Base-by-base conservation (phyloP, 2,329 filamentous ascomycete genomes). In the Cytospora paraplurivora region DNA sequence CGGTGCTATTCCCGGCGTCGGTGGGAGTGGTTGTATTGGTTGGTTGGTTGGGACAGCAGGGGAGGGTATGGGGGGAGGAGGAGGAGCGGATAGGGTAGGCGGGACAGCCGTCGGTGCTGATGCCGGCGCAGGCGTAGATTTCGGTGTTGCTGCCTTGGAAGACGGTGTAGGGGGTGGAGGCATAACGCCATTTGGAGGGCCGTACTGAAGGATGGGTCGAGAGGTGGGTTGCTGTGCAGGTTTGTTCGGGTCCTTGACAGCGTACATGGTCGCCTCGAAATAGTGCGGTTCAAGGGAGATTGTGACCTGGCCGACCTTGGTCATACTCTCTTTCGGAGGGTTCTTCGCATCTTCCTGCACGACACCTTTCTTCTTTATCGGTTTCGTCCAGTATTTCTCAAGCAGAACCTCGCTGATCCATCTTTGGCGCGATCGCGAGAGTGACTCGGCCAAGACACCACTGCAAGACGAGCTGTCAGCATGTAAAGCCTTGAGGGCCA, bases 201-300 rank as follows among this genome's bases (percentile, higher is more conserved):
- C 87, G 71, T 89, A 89, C 70, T 89, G 86, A 62, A 89, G 76
- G 44, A 88, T 81, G 3, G 87, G 87, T 51, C 86, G 82, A 64
- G 77, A 75, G 10, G 71, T 68, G 27, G 71, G 76, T 65, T 75
- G 76, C 32, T 77, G 75, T 44, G 78, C 75, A 56, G 78, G 74
- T 8, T 78, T 80, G 67, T 85, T 86, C 8, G 83, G 80, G 59
- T 90, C 88, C 71, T 90, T 90, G 64, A 92, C 86, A 21, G 85
- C 83, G 71, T 83, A 93, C 79, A 93, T 85, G 54, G 85, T 88
- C 17, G 90, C 90, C 68, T 93, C 89, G 69, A 95, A 86, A 51
- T 90, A 85, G 72, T 95, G 90, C 52, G 92, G 92, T 74, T 93
- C 91, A 65, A 93, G 86, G 27, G 86, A 89, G 66, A 96, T 86